These are phyloP conservation scores for apple (Malus domestica) DNA, from an alignment of 306 rosid species.

Conservation along the genomic window DNA sequence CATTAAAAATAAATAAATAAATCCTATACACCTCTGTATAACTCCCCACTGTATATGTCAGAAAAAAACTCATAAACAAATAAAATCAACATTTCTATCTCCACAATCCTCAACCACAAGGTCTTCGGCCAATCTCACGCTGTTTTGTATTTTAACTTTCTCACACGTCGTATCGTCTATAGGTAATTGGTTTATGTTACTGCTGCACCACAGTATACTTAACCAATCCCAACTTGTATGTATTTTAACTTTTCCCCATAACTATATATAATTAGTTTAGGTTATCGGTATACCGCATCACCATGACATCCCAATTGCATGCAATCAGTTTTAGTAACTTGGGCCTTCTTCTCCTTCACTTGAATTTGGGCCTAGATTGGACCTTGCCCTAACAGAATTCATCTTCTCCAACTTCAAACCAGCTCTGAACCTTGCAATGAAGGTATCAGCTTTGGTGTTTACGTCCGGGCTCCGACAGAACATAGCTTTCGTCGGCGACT, in stretches of 20 bases:
- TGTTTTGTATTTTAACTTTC: too few relatives aligned
- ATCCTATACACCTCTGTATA: background rate
- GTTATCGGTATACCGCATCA: too few relatives aligned
- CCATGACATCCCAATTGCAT: too few relatives aligned
- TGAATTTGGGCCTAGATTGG: slow-evolving; percentile 37
- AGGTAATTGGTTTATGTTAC: too few relatives aligned
- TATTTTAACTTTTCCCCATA: too few relatives aligned
- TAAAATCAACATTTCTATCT: too few relatives aligned
- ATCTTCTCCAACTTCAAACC: slow-evolving; percentile 66
- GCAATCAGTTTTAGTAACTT: background rate
- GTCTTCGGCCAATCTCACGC: too few relatives aligned
- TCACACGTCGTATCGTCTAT: too few relatives aligned
- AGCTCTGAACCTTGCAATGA: slow-evolving; percentile 68
- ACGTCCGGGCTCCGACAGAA: slow-evolving; percentile 73
- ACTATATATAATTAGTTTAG: too few relatives aligned
- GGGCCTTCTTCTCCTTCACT: slow-evolving; percentile 8
- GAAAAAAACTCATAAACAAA: background rate
- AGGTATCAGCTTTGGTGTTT: slow-evolving; percentile 68
- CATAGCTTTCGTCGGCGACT: slow-evolving; percentile 19
- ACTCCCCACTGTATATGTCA: background rate
- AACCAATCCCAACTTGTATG: too few relatives aligned
- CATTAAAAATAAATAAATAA: background rate
- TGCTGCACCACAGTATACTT: too few relatives aligned
- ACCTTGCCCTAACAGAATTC: slow-evolving; percentile 54
- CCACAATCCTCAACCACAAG: background rate